Conservation (phyloP, 192 early-diverging fungal species). For the Umbelopsis isabellina region DNA sequence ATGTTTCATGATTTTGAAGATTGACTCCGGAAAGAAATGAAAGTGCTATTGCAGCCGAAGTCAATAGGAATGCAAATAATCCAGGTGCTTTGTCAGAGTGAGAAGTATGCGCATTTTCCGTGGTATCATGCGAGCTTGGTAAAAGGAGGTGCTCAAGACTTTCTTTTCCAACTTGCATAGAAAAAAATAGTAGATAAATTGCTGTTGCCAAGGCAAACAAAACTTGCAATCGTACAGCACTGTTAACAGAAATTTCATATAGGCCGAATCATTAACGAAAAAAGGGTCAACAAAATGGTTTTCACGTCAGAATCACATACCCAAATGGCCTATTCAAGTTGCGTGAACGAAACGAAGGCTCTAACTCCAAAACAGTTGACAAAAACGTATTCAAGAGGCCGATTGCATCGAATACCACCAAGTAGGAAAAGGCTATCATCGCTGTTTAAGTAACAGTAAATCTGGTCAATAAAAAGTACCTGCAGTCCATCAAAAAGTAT, state of each 20-base stretch:
- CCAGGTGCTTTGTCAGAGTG: slow-evolving; percentile 19
- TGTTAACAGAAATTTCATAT: background rate
- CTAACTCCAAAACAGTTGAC: slow-evolving; percentile 49
- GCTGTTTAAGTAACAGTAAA: slow-evolving; percentile 28
- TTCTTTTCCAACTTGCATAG: slow-evolving; percentile 62
- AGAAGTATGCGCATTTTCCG: slow-evolving; percentile 24
- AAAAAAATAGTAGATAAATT: slow-evolving; percentile 59
- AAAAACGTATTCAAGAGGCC: slow-evolving; percentile 57
- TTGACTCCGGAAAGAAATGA: slow-evolving; percentile 50
- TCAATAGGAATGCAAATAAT: slow-evolving; percentile 37
- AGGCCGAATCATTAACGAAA: background rate
- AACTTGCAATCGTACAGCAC: slow-evolving; percentile 56
- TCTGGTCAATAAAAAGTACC: background rate
- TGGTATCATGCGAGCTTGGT: slow-evolving; percentile 48
- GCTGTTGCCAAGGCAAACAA: slow-evolving; percentile 54
- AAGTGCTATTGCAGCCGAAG: slow-evolving; percentile 41
- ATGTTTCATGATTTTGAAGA: slow-evolving; percentile 56
- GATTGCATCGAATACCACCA: slow-evolving; percentile 62
- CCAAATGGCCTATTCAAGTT: slow-evolving; percentile 60
- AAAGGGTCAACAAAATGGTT: background rate
- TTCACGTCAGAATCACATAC: slow-evolving; percentile 32
- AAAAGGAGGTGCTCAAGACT: slow-evolving; percentile 61
- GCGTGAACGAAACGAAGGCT: slow-evolving; percentile 43
- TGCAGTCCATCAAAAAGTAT: too few relatives aligned
- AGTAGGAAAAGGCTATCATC: slow-evolving; percentile 50